Percentiles rank a stretch among this genome's conserved stretches.
These are phyloP conservation scores for Flaveria linearis DNA, from an alignment of 129 eudicot species.

Conservation along the genomic window DNA sequence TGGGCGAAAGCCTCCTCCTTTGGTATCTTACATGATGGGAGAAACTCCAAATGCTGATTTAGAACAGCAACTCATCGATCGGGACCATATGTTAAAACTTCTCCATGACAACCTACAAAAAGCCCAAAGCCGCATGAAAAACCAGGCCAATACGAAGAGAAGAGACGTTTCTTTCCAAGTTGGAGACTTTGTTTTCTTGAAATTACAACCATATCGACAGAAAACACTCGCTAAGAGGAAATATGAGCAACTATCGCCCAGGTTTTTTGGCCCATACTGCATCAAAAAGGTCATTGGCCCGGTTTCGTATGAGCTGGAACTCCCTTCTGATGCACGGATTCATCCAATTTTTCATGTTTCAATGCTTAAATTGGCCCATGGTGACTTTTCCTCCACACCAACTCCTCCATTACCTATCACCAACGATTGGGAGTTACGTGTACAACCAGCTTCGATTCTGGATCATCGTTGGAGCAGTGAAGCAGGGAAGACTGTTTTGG, in stretches of 20 bases:
- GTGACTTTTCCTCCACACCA: too few species aligned
- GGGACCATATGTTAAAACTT: not conserved
- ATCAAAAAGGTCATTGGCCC: too few species aligned
- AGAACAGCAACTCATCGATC: not conserved
- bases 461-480: not conserved
- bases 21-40: not conserved
- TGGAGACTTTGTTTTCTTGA: not conserved
- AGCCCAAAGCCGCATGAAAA: not conserved
- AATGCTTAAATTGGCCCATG: too few species aligned
- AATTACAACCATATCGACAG: not conserved
- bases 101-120: not conserved
- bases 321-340: too few species aligned
- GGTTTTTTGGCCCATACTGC: constrained; percentile 1
- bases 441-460: too few species aligned
- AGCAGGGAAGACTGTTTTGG: not conserved
- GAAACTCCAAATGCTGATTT: not conserved
- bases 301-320: not conserved
- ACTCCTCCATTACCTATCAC: too few species aligned
- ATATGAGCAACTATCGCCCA: not conserved
- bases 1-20: not conserved
- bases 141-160: constrained; percentile 14
- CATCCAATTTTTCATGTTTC: too few species aligned
- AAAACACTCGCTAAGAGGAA: not conserved
- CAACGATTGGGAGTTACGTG: too few species aligned
- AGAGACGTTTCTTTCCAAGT: not conserved